Evolutionary conservation across 352 stramenopile genomes (phyloP), one percentile per base, ranked within the genome.

Genomic region (Globisporangium emineosum): DNA sequence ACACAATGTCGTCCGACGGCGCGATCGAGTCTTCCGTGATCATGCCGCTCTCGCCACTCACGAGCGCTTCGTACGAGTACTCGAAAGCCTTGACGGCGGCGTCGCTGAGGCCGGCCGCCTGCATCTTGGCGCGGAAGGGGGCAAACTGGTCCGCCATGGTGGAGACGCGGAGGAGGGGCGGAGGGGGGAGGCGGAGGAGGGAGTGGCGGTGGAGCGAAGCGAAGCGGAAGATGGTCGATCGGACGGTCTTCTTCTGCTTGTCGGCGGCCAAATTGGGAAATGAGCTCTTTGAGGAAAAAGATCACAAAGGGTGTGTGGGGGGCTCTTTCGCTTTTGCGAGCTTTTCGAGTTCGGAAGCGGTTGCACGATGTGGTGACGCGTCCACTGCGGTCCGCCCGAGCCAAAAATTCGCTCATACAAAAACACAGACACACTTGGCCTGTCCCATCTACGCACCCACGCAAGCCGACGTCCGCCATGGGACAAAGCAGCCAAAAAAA

Each of bases 51-150:
- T 97, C 91, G 68, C 92, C 92, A 64, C 87, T 92, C 66, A 96
- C 83, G 49, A 99, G 91, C 30, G 96, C 96, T 54, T 97, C 86
- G 83, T 99, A 99, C 51, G 94, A 98, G 71, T 93, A 98, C 85
- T 99, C 94, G 68, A 99, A 99, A 53, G 97, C 94, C 69, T 97
- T 96, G 79, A 99, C 98, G 63, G 96, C 96, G 21, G 97, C 97
- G 40, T 93, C 81, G 64, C 92, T 97, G 63, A 99, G 90, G 51
- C 96, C 95, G 25, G 97, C 97, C 35, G 84, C 84, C 72, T 96
- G 79, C 97, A 99, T 99, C 88, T 99, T 99, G 70, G 86, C 74
- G 82, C 98, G 83, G 76, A 90, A 96, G 19, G 77, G 81, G 60
- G 81, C 77, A 66, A 93, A 97, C 55, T 76, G 62, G 32, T 57